Evolutionary conservation across 441 rosid species (phyloP).

Genomic region (Adansonia madagascariensis): DNA sequence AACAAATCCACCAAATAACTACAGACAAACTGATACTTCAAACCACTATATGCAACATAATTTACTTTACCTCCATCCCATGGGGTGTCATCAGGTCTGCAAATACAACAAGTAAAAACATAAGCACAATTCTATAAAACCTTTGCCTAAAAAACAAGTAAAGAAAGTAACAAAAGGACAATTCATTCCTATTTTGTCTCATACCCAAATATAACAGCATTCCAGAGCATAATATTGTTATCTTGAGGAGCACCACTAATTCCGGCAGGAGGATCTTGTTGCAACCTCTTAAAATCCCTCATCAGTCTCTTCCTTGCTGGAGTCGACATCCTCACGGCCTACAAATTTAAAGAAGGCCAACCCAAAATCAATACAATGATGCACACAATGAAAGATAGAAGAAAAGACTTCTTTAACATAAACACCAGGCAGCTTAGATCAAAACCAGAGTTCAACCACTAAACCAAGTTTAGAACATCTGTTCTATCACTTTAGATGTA

Average conservation of each 20-base stretch:
- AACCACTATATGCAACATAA: constrained; percentile 9
- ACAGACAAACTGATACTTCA: background rate
- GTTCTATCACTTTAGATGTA: background rate
- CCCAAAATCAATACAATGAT: constrained; percentile 8
- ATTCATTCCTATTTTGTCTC: background rate
- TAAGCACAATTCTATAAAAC: constrained; percentile 22
- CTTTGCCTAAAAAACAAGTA: constrained; percentile 10
- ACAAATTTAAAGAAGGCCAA: constrained; percentile 12
- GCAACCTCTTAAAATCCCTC: constrained; percentile 84
- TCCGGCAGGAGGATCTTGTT: constrained; percentile 80
- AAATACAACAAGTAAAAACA: constrained; percentile 34
- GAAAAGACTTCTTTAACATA: no score
- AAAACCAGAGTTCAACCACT: background rate
- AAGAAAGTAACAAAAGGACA: background rate
- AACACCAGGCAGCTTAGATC: background rate
- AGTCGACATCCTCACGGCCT: constrained; percentile 65
- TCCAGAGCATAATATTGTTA: constrained; percentile 72
- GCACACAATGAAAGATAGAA: background rate
- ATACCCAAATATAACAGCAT: constrained; percentile 77
- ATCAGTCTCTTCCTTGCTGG: constrained; percentile 80
- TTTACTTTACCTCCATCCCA: constrained; percentile 70
- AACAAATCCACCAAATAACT: constrained; percentile 4
- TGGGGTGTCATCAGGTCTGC: constrained; percentile 76
- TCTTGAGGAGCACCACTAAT: constrained; percentile 83
- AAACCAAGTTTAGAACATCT: constrained; percentile 12